Evolutionary conservation across 306 rosid species (phyloP).

Genomic region (Vicia faba): DNA sequence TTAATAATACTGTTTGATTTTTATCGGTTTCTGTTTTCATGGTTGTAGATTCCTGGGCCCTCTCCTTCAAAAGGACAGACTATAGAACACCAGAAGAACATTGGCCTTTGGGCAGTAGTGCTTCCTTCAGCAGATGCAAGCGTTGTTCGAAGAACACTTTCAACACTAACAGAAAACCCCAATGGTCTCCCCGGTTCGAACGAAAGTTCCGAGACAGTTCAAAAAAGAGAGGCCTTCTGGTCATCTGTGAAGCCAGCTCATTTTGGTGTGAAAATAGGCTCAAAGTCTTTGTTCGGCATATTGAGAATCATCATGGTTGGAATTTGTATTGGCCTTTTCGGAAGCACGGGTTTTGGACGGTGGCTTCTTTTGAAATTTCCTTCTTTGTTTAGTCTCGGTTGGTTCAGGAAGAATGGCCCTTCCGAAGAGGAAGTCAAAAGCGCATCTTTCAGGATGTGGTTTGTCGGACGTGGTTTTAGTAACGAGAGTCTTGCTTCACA

Average conservation of each 20-base stretch:
- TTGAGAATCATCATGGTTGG: conserved; percentile 51
- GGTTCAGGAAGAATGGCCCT: conserved; percentile 83
- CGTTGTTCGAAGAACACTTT: conserved; percentile 77
- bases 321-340: conserved; percentile 68
- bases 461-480: conserved; percentile 68
- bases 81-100: conserved; percentile 73
- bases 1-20: background rate
- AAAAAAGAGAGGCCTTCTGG: conserved; percentile 74
- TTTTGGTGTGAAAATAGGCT: conserved; percentile 80
- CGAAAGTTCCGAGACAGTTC: conserved; percentile 51
- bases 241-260: conserved; percentile 78
- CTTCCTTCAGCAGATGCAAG: conserved; percentile 85
- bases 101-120: conserved; percentile 73
- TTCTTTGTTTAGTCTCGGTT: conserved; percentile 71
- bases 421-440: conserved; percentile 75
- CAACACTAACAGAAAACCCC: conserved; percentile 61
- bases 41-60: conserved; percentile 77
- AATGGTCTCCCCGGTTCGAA: conserved; percentile 68
- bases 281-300: conserved; percentile 65
- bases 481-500: conserved; percentile 43
- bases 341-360: conserved; percentile 60
- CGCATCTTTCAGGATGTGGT: conserved; percentile 93
- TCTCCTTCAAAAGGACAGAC: conserved; percentile 60
- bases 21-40: conserved; percentile 1
- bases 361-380: conserved; percentile 80